A percentile compares a stretch with the other conserved stretches of the same genome.
These are phyloP conservation scores for Starmerella asiatica DNA, from an alignment of 805 yeast species.

Conservation along the genomic window DNA sequence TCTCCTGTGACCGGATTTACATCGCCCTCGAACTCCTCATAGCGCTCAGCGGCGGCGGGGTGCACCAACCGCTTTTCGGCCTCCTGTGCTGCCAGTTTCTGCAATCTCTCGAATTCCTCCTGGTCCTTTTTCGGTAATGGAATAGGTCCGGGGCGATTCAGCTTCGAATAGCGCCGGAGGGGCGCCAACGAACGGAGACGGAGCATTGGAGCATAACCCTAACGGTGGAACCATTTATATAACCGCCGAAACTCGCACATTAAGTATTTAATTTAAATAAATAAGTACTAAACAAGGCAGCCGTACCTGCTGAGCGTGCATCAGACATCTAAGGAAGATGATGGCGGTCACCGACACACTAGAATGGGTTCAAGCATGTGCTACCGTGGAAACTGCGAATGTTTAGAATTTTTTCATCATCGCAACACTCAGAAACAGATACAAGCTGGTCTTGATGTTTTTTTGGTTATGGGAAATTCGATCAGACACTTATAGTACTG, in stretches of 20 bases:
- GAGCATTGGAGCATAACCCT: neutral
- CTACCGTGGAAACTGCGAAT: constrained; percentile 37
- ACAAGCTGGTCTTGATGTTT: constrained; percentile 1
- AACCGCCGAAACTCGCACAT: neutral
- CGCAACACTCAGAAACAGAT: constrained; percentile 14
- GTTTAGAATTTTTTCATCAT: constrained; percentile 29
- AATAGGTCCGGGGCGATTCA: constrained; percentile 44
- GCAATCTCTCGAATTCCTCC: constrained; percentile 81
- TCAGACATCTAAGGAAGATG: constrained; percentile 34
- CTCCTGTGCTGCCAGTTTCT: constrained; percentile 56
- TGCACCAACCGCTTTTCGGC: constrained; percentile 32
- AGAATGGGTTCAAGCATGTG: constrained; percentile 29
- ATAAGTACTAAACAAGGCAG: neutral
- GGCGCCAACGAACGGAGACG: neutral
- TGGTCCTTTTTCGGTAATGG: constrained; percentile 67
- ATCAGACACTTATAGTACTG: constrained; percentile 28
- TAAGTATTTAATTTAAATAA: too few species aligned
- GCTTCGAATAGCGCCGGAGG: constrained; percentile 9
- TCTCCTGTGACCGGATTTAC: constrained; percentile 89
- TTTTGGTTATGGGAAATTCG: constrained; percentile 6
- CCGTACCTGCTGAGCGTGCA: constrained; percentile 19
- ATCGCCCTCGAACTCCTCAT: constrained; percentile 93
- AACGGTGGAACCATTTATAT: neutral
- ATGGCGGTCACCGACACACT: constrained; percentile 32
- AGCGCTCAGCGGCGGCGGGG: constrained; percentile 58